Evolutionary conservation across 371 early-diverging fungal genomes (phyloP).

Genomic region (Mucor saturninus): DNA sequence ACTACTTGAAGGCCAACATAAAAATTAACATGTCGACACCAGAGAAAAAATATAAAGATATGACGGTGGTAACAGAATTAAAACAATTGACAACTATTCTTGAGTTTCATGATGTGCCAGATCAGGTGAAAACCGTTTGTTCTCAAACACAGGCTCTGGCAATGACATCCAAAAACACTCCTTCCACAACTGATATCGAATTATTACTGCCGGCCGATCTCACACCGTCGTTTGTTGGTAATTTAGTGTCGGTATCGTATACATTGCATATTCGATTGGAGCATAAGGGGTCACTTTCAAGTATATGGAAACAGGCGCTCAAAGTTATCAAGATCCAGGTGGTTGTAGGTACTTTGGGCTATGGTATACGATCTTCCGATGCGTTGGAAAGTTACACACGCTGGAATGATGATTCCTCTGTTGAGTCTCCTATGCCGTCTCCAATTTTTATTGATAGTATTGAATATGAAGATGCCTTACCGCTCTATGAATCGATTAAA

Average conservation of each 20-base stretch:
- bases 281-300: conserved; percentile 1
- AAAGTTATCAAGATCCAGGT: conserved; percentile 25
- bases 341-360: conserved; percentile 37
- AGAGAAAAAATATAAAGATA: background rate
- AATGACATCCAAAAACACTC: background rate
- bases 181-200: conserved; percentile 1
- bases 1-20: conserved; percentile 2
- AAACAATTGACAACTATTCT: conserved; percentile 4
- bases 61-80: conserved; percentile 15
- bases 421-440: conserved; percentile 4
- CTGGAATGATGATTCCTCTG: background rate
- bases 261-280: conserved; percentile 4
- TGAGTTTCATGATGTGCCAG: conserved; percentile 7
- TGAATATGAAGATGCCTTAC: conserved; percentile 42
- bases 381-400: conserved; percentile 30
- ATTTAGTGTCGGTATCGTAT: conserved; percentile 10
- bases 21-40: background rate
- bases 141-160: conserved; percentile 6
- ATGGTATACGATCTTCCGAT: conserved; percentile 33
- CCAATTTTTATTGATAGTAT: conserved; percentile 36
- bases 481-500: conserved; percentile 27
- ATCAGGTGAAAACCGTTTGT: conserved; percentile 2
- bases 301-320: background rate
- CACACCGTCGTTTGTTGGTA: conserved; percentile 17
- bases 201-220: conserved; percentile 19